Percentiles rank a stretch among this genome's conserved stretches.
Evolutionary conservation across 371 early-diverging fungal genomes (phyloP).

Genomic region (Apophysomyces ossiformis): DNA sequence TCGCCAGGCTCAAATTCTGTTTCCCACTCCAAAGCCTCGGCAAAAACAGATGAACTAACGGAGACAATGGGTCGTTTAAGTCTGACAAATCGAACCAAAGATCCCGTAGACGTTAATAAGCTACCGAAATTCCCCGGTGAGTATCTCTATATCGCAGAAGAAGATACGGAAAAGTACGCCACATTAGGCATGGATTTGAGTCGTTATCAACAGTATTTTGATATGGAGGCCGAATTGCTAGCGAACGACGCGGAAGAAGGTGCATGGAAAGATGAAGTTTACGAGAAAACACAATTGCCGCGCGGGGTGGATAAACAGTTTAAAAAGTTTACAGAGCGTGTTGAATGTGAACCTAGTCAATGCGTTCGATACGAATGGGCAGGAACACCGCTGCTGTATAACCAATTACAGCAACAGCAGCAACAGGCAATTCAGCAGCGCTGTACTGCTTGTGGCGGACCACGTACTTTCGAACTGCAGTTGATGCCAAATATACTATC

Average conservation of each 20-base stretch:
- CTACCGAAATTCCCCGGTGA: constrained; percentile 60
- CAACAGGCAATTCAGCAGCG: constrained; percentile 42
- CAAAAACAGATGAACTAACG: constrained; percentile 18
- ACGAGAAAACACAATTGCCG: constrained; percentile 77
- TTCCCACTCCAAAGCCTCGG: constrained; percentile 1
- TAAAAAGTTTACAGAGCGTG: constrained; percentile 74
- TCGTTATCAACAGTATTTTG: constrained; percentile 58
- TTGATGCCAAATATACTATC: constrained; percentile 89
- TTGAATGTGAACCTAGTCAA: constrained; percentile 80
- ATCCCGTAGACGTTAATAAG: constrained; percentile 20
- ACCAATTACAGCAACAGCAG: constrained; percentile 32
- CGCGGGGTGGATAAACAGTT: constrained; percentile 81
- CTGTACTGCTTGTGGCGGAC: constrained; percentile 74
- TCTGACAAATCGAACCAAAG: constrained; percentile 1
- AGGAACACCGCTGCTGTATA: constrained; percentile 73
- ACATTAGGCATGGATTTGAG: constrained; percentile 38
- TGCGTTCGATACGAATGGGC: constrained; percentile 82
- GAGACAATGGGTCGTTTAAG: constrained; percentile 18
- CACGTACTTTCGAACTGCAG: constrained; percentile 91
- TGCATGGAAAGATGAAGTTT: constrained; percentile 79
- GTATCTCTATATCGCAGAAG: constrained; percentile 69
- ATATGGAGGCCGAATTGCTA: constrained; percentile 41
- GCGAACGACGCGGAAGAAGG: constrained; percentile 40
- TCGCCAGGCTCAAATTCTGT: too few relatives aligned
- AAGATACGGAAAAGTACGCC: constrained; percentile 42